Base-by-base conservation (phyloP, 148 eudicot species). In the Silene latifolia region DNA sequence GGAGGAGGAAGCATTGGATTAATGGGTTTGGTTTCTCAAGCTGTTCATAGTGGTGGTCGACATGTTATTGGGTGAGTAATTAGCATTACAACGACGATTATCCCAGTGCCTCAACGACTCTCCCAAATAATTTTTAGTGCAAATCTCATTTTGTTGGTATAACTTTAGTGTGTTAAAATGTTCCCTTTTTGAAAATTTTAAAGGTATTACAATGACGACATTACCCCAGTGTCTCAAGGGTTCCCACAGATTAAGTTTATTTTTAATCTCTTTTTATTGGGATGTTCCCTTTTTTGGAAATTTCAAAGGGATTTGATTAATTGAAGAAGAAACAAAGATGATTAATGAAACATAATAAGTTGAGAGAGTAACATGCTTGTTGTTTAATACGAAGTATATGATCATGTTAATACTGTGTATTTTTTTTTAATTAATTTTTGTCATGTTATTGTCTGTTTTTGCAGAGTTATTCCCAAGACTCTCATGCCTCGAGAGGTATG, bases 401-500 rank as follows among this genome's bases (percentile, higher is more conserved):
- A 39, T 39, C 8, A 39, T 39, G 8, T 39, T 39, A 39, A 39
- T 32, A 32, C 35, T 32, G 35, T 2, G 1, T 32, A n/a, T 32
- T 32, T 39, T 39, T 6, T 39, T 86, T 80, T 83, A 80, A 80
- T 67, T 83, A 63, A 20, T 80, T 88, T 92, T 90, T 92, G 97
- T 90, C 91, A 85, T 89, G 85, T 94, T 91, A 82, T 78, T 87
- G 90, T 90, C 88, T 89, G 75, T 86, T 86, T 87, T 80, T 84
- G 82, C 91, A 95, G 97, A 86, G 96, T 95, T 62, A 95, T 95
- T 89, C 99, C 99, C 94, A 95, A 92, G 96, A 90, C 92, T 58
- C 97, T 95, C 90, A 92, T 92, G 97, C 97, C 96, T 84, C 86
- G 97, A 95, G 97, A 95, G 99, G 99, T 95, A 90, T 89, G 99